Percentiles rank a stretch among this genome's conserved stretches.
phyloP scores from a whole-genome alignment of 495 filamentous ascomycete species.

The Xylaria bambusicola region DNA sequence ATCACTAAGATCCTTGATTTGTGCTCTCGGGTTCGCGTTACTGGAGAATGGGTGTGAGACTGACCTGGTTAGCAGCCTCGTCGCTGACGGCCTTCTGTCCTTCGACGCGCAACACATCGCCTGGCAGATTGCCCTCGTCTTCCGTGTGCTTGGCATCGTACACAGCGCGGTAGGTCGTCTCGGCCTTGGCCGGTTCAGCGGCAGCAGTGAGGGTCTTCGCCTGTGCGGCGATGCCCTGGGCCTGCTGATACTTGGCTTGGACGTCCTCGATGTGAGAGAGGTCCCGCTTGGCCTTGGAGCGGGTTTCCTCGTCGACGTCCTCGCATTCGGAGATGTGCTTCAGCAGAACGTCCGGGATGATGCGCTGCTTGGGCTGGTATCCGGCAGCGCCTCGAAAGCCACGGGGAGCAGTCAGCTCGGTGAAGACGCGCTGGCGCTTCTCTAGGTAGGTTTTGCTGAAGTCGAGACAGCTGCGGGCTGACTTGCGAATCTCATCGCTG shows the following conservation, averaged over 20 bases:
- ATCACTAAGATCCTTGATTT: too few species aligned
- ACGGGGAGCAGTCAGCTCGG: slow-evolving; percentile 32
- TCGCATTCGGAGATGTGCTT: slow-evolving; percentile 38
- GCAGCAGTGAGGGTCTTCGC: slow-evolving; percentile 13
- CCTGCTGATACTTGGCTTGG: slow-evolving; percentile 33
- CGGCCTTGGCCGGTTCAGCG: slow-evolving; percentile 7
- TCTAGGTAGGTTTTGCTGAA: slow-evolving; percentile 25
- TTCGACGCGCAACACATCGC: slow-evolving; percentile 39
- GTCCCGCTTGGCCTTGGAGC: slow-evolving; percentile 34
- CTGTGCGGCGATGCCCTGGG: slow-evolving; percentile 25
- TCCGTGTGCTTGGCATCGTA: slow-evolving; percentile 38
- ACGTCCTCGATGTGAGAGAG: slow-evolving; percentile 34
- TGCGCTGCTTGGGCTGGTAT: slow-evolving; percentile 22
- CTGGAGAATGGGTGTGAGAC: too few species aligned
- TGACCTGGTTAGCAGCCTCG: slow-evolving; percentile 39
- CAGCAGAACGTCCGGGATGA: slow-evolving; percentile 42
- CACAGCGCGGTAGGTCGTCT: slow-evolving; percentile 40
- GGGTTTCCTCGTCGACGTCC: slow-evolving; percentile 40
- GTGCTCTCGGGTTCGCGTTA: too few species aligned
- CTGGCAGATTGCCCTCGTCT: slow-evolving; percentile 39
- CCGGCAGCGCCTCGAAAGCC: slow-evolving; percentile 19
- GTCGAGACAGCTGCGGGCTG: slow-evolving; percentile 30
- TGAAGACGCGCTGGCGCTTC: slow-evolving; percentile 34
- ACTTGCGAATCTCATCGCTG: slow-evolving; percentile 25
- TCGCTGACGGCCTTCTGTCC: slow-evolving; percentile 38